Percentiles rank a stretch among this genome's conserved stretches.
Evolutionary conservation across 2,329 filamentous ascomycete species (phyloP).

Genomic region (Biscogniauxia mediterranea): DNA sequence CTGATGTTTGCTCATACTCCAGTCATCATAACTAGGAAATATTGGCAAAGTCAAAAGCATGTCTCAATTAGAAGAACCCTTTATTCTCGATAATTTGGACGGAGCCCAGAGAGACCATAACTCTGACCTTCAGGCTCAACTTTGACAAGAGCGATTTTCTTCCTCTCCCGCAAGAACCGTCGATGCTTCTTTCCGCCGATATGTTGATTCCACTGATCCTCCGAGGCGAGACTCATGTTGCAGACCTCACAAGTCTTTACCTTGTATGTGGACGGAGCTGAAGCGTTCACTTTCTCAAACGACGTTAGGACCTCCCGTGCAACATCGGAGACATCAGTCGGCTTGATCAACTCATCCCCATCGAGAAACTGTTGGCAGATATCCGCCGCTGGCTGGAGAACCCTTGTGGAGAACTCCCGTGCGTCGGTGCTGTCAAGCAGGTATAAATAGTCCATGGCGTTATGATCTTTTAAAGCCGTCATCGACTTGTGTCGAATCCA

Average conservation of each 20-base stretch:
- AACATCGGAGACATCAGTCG: constrained; percentile 46
- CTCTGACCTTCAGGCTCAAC: constrained; percentile 3
- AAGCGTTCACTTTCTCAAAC: constrained; percentile 55
- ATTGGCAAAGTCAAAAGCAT: too few species aligned
- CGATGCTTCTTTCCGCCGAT: constrained; percentile 43
- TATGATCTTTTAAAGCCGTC: constrained; percentile 59
- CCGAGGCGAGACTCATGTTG: constrained; percentile 58
- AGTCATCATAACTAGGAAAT: too few species aligned
- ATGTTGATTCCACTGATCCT: constrained; percentile 50
- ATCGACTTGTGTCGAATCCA: constrained; percentile 88
- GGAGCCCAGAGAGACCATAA: too few species aligned
- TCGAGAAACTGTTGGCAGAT: constrained; percentile 64
- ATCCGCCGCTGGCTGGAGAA: constrained; percentile 61
- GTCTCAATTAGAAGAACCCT: too few species aligned
- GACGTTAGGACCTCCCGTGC: constrained; percentile 56
- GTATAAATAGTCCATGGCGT: constrained; percentile 61
- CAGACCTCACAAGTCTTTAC: constrained; percentile 70
- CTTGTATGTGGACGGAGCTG: constrained; percentile 39
- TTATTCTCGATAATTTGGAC: too few species aligned
- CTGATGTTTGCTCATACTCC: too few species aligned
- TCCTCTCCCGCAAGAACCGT: constrained; percentile 26
- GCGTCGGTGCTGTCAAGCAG: constrained; percentile 78
- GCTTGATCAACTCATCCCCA: constrained; percentile 51
- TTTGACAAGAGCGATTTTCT: constrained; percentile 29
- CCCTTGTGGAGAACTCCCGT: constrained; percentile 57